Percentiles rank a stretch among this genome's conserved stretches.
phyloP scores from a whole-genome alignment of 2,329 filamentous ascomycete species.

The Dothideomycetes sp. region DNA sequence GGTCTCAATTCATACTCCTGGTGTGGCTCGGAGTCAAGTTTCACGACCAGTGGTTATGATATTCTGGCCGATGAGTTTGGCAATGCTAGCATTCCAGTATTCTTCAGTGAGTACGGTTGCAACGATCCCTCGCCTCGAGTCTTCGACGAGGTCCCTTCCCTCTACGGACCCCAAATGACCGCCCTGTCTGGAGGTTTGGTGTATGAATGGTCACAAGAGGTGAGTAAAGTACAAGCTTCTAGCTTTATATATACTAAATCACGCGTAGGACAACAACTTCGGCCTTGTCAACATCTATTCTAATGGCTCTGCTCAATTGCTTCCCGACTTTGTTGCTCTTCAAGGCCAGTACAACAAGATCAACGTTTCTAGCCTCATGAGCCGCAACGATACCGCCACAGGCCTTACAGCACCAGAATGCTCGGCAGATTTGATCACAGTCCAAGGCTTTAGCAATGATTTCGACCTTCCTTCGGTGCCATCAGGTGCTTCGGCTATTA shows the following conservation, averaged over 20 bases:
- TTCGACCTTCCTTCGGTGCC: constrained; percentile 68
- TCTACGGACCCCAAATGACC: constrained; percentile 65
- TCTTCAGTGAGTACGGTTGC: constrained; percentile 78
- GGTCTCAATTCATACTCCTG: constrained; percentile 69
- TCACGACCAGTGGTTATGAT: constrained; percentile 54
- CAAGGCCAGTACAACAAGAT: constrained; percentile 66
- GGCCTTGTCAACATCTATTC: constrained; percentile 39
- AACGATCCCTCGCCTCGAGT: constrained; percentile 60
- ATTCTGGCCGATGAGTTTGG: constrained; percentile 56
- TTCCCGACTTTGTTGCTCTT: constrained; percentile 54
- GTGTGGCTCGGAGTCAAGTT: constrained; percentile 53
- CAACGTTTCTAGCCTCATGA: constrained; percentile 59
- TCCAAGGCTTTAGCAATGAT: constrained; percentile 61
- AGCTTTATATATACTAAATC: no score
- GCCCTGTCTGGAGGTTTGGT: constrained; percentile 68
- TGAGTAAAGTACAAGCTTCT: no score
- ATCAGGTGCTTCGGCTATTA: constrained; percentile 58
- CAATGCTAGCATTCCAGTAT: constrained; percentile 60
- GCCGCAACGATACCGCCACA: constrained; percentile 49
- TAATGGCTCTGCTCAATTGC: constrained; percentile 35
- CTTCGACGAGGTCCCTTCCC: constrained; percentile 65
- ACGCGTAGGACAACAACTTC: constrained; percentile 48
- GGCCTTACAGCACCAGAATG: constrained; percentile 55
- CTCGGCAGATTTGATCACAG: constrained; percentile 55
- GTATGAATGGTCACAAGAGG: constrained; percentile 75